Evolutionary conservation across 2,329 filamentous ascomycete species (phyloP), one percentile per base, ranked within the genome.

Genomic region (Xylariaceae sp.): DNA sequence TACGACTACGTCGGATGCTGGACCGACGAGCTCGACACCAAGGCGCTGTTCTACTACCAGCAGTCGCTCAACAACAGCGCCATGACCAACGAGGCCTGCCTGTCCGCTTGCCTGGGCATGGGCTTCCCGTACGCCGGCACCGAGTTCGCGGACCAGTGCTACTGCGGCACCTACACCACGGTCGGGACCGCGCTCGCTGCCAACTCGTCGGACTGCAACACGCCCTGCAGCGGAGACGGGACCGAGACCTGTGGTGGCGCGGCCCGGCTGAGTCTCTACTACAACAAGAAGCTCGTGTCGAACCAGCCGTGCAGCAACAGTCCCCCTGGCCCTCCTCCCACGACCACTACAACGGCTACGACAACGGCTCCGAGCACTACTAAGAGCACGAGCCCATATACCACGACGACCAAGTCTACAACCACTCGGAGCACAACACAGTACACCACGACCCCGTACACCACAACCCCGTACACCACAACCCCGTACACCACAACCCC

Each of bases 1-100:
- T 84, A 77, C 64, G 60, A 62, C 27, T 68, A 75, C 43, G 52
- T 70, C n/a, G 80, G 80, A 35, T 85, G 80, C 59, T 80, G 71
- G 47, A 63, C 59, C 18, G 70, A 73, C 40, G 48, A 59, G 35
- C 59, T 58, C 14, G 41, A 40, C 30, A 62, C 65, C 25, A 63
- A 62, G 31, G 62, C 70, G 17, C 58, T 75, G 29, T 58, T 59
- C 17, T 70, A 64, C 50, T 55, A 54, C 14, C 57, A 65, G 49
- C 47, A 60, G 27, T 44, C 55, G 25, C 38, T 70, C 12, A 50
- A 60, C 19, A 37, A 47, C 11, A 40, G 46, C 13, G 50, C 42
- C 21, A 52, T 71, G 52, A 69, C 65, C 27, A 64, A 60, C 3
- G 53, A 61, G 37, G 44, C 40, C 21, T 72, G 68, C 33, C 47